Percentiles rank a stretch among this genome's conserved stretches.
Evolutionary conservation across 495 filamentous ascomycete species (phyloP).

Genomic region (Letharia lupina): DNA sequence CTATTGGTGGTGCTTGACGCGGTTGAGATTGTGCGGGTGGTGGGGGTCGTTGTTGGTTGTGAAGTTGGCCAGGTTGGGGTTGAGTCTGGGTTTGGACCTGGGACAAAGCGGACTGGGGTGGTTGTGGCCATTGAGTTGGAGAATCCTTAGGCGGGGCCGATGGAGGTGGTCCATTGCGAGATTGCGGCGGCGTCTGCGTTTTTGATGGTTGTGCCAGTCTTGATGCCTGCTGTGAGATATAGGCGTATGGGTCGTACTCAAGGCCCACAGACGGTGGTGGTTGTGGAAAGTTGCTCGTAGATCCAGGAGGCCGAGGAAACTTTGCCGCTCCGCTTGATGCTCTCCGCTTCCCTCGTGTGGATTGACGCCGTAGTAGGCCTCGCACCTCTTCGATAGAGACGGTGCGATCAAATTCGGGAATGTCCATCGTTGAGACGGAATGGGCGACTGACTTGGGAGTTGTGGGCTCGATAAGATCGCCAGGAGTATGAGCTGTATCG

Average conservation of each 20-base stretch:
- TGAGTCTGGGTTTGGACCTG: slow-evolving; percentile 7
- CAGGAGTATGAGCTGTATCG: slow-evolving; percentile 32
- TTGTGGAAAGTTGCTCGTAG: neutral
- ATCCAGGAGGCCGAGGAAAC: neutral
- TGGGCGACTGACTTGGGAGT: slow-evolving; percentile 18
- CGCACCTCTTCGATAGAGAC: slow-evolving; percentile 33
- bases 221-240: neutral
- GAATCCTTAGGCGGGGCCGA: slow-evolving; percentile 18
- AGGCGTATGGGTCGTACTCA: slow-evolving; percentile 20
- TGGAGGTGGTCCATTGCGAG: slow-evolving; percentile 6
- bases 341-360: slow-evolving; percentile 33
- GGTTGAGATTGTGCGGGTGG: slow-evolving; percentile 9
- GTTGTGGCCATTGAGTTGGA: slow-evolving; percentile 1
- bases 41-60: slow-evolving; percentile 9
- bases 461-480: slow-evolving; percentile 15
- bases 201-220: neutral
- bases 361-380: slow-evolving; percentile 32
- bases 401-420: slow-evolving; percentile 22
- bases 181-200: neutral
- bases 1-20: slow-evolving; percentile 12
- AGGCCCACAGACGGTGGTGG: slow-evolving; percentile 14
- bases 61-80: slow-evolving; percentile 5
- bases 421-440: slow-evolving; percentile 10
- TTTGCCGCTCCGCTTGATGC: slow-evolving; percentile 17
- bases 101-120: neutral